A percentile compares a stretch with the other conserved stretches of the same genome.
phyloP scores from a whole-genome alignment of 75 land plant species.

The Picea glauca region DNA sequence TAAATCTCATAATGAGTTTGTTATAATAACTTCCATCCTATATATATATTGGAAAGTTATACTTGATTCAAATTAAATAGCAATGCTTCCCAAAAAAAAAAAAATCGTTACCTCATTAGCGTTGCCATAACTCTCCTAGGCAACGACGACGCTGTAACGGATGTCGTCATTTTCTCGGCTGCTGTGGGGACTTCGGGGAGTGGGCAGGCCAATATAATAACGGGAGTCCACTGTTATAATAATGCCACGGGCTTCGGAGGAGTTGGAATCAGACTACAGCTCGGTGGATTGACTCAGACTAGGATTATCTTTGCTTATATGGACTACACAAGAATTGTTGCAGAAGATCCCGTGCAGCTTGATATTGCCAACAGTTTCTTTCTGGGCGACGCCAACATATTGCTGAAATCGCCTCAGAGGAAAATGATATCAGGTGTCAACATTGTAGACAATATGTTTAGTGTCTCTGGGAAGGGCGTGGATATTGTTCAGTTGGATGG shows the following conservation, averaged over 20 bases:
- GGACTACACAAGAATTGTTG: conserved; percentile 74
- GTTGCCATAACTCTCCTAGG: conserved; percentile 24
- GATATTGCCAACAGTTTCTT: conserved; percentile 62
- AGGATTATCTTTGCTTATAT: conserved; percentile 65
- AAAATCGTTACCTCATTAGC: too few relatives aligned
- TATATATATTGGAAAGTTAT: too few relatives aligned
- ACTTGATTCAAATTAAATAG: too few relatives aligned
- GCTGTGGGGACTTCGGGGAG: conserved; percentile 18
- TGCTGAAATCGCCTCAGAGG: conserved; percentile 41
- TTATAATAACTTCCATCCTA: too few relatives aligned
- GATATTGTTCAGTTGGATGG: conserved; percentile 51
- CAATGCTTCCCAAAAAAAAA: too few relatives aligned
- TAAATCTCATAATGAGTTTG: too few relatives aligned
- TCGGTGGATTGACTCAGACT: conserved; percentile 65
- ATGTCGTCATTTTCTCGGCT: conserved; percentile 41
- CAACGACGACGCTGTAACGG: conserved; percentile 28
- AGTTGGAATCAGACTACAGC: conserved; percentile 51
- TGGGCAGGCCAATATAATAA: conserved; percentile 53
- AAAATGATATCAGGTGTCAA: conserved; percentile 34
- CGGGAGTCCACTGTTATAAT: conserved; percentile 82
- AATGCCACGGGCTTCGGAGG: conserved; percentile 85
- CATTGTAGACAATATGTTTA: conserved; percentile 68
- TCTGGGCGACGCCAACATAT: conserved; percentile 62
- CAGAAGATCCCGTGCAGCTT: conserved; percentile 81
- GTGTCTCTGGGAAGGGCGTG: conserved; percentile 32